phyloP scores from a whole-genome alignment of 768 basidiomycete species.

The Trametes gibbosa region DNA sequence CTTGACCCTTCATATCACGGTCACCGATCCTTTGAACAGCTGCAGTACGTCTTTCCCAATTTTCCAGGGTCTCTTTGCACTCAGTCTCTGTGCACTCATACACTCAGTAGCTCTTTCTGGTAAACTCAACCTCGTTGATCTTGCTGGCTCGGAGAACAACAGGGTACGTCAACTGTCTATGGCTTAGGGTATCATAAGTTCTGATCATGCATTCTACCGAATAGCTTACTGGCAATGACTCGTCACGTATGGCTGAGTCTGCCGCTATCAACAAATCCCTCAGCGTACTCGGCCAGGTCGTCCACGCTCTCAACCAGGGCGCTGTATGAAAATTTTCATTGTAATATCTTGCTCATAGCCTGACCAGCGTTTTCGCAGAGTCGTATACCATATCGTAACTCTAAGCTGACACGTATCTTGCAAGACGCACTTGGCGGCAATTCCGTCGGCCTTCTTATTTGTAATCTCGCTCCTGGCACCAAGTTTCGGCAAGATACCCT shows the following conservation, averaged over 20 bases:
- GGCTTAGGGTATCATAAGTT: too few relatives aligned
- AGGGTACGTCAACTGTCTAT: constrained; percentile 47
- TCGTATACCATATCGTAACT: constrained; percentile 87
- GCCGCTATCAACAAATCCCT: constrained; percentile 88
- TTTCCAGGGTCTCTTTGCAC: too few relatives aligned
- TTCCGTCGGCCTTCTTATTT: constrained; percentile 77
- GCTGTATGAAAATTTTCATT: constrained; percentile 41
- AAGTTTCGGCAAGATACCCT: constrained; percentile 86
- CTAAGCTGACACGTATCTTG: constrained; percentile 83
- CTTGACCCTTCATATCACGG: constrained; percentile 66
- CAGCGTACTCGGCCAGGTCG: constrained; percentile 84
- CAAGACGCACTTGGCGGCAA: constrained; percentile 89
- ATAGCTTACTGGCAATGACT: constrained; percentile 79
- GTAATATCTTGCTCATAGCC: neutral
- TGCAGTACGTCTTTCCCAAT: constrained; percentile 43
- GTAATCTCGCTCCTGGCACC: constrained; percentile 79
- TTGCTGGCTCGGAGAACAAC: constrained; percentile 91
- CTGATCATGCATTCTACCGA: neutral
- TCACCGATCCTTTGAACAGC: constrained; percentile 50
- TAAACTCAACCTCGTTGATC: constrained; percentile 83
- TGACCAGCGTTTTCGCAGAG: constrained; percentile 36
- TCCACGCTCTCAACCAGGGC: constrained; percentile 77
- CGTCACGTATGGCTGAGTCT: constrained; percentile 84
- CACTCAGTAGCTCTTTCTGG: constrained; percentile 55
- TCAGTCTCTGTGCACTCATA: too few relatives aligned